Evolutionary conservation across 129 eudicot species (phyloP).

Genomic region (Rutidosis leptorrhynchoides): DNA sequence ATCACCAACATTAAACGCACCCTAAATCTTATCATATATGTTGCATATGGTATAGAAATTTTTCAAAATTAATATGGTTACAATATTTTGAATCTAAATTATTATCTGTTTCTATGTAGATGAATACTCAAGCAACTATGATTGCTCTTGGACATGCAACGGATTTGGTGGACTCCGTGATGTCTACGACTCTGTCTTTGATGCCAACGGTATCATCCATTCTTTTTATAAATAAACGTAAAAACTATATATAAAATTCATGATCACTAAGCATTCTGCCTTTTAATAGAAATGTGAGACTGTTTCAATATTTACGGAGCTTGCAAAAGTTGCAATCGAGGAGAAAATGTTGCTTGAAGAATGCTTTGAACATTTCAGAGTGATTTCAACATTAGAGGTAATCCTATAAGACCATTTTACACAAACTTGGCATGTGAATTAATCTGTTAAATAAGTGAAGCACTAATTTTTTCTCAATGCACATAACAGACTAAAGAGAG

Average conservation of each 20-base stretch:
- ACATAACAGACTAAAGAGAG: constrained; percentile 46
- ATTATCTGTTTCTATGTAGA: constrained; percentile 31
- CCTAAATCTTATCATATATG: too few relatives aligned
- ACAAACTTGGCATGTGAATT: background rate
- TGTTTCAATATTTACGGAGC: constrained; percentile 34
- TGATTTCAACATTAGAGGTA: constrained; percentile 63
- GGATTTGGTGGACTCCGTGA: constrained; percentile 43
- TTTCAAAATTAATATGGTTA: background rate
- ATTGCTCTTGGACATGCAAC: constrained; percentile 47
- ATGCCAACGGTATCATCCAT: constrained; percentile 40
- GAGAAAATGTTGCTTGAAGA: constrained; percentile 67
- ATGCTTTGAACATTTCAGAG: constrained; percentile 52
- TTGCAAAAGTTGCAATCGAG: constrained; percentile 55
- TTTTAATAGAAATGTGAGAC: constrained; percentile 35
- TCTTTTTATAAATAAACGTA: background rate
- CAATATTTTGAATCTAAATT: background rate
- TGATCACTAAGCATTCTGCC: background rate
- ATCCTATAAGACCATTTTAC: background rate
- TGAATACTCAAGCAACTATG: constrained; percentile 39
- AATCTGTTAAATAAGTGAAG: background rate
- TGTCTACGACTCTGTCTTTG: constrained; percentile 26
- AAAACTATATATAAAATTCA: background rate
- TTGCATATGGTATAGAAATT: background rate
- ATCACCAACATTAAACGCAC: too few relatives aligned
- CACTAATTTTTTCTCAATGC: background rate